Evolutionary conservation across 2,329 filamentous ascomycete species (phyloP), one percentile per base, ranked within the genome.

Genomic region (Fusarium multiceps): DNA sequence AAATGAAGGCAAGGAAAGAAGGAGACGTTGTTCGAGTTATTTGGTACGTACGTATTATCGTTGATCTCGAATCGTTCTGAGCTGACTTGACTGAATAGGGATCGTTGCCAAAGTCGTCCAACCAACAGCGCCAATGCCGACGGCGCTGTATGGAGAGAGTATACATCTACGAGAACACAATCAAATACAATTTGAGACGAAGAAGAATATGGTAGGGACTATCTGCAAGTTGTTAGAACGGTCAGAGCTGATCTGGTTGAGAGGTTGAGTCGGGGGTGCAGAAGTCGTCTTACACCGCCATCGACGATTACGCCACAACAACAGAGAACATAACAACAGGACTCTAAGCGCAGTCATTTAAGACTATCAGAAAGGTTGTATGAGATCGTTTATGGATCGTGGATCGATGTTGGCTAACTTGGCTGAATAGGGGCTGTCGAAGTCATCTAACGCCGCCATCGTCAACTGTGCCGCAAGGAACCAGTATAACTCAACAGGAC

Each of bases 71-170:
- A 32, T 34, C 9, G 16, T 32, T 25, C 23, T 42, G 27, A 21
- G 45, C 40, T 55, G 41, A 45, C 40, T 43, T n/a, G 9, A 7
- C 13, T 16, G n/a, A 34, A 66, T 61, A 66, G 63, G 63, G 63
- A 55, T 16, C 40, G 11, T 7, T 7, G 37, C 13, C 50, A 49
- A 50, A 27, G 28, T 27, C 32, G 25, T 27, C 13, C 10, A 9
- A 30, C 13, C 12, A 9, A 49, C 42, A 43, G 11, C 57, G 21
- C 23, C 20, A 21, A 13, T 28, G 20, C 41, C 23, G 37, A 45
- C 25, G 42, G 53, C 25, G n/a, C 32, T 28, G 7, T 4, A 8
- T 16, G 6, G 21, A 18, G 32, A 18, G 18, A 41, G n/a, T 16
- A 11, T 14, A 25, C 18, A 42, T 16, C 25, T 45, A 28, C 5